Conservation (phyloP, 805 yeast species). For the Cyberlindnera euphorbiae region DNA sequence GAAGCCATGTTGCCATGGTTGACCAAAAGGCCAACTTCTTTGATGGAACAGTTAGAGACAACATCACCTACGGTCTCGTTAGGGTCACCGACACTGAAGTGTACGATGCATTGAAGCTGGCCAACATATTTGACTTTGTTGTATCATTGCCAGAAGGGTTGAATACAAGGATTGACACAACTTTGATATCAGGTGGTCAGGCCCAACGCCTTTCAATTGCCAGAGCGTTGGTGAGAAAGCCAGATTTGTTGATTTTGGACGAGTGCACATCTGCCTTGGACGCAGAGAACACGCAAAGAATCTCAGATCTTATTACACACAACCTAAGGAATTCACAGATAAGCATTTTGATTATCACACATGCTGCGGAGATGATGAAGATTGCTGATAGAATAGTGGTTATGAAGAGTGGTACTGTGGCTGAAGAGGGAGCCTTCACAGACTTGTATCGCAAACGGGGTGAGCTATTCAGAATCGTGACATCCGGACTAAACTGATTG, state of each 20-base stretch:
- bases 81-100: slow-evolving; percentile 34
- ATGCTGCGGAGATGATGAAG: slow-evolving; percentile 61
- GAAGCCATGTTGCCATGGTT: slow-evolving; percentile 60
- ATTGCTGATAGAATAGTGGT: slow-evolving; percentile 47
- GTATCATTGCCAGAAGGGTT: slow-evolving; percentile 50
- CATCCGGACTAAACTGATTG: slow-evolving; percentile 16
- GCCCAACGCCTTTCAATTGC: slow-evolving; percentile 81
- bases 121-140: slow-evolving; percentile 53
- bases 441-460: slow-evolving; percentile 26
- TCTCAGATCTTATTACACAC: slow-evolving; percentile 44
- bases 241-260: slow-evolving; percentile 61
- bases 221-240: slow-evolving; percentile 67
- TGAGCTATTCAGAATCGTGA: slow-evolving; percentile 28
- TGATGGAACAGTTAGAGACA: slow-evolving; percentile 68
- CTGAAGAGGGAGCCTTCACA: slow-evolving; percentile 39
- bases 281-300: slow-evolving; percentile 45
- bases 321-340: slow-evolving; percentile 35
- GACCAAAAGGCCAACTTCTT: slow-evolving; percentile 71
- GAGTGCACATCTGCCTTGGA: slow-evolving; percentile 91
- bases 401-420: slow-evolving; percentile 43
- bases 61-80: slow-evolving; percentile 56
- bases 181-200: slow-evolving; percentile 82
- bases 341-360: slow-evolving; percentile 65
- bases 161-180: slow-evolving; percentile 50
- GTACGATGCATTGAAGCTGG: slow-evolving; percentile 35